Evolutionary conservation across 1,139 yeast genomes (phyloP).

Genomic region (Candida sanyaensis): DNA sequence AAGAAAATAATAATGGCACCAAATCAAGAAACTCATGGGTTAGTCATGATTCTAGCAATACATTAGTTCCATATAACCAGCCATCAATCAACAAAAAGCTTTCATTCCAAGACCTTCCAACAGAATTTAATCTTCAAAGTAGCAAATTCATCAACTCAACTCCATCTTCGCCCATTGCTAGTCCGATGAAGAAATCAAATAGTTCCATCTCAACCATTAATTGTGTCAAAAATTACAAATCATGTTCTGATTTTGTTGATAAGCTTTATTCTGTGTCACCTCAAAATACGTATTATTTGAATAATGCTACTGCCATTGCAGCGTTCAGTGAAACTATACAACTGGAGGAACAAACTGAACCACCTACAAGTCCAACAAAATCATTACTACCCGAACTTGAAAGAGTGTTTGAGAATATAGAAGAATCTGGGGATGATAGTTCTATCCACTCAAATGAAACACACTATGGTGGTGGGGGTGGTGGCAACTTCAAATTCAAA

Average conservation of each 20-base stretch:
- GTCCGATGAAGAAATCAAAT: conserved; percentile 9
- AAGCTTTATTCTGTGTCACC: conserved; percentile 44
- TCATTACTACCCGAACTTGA: conserved; percentile 9
- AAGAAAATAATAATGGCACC: background rate
- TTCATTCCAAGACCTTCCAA: conserved; percentile 13
- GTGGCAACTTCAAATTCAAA: conserved; percentile 26
- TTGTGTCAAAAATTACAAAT: conserved; percentile 16
- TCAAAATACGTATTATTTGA: conserved; percentile 37
- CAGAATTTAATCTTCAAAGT: conserved; percentile 10
- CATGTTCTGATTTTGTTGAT: conserved; percentile 34
- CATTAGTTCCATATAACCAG: conserved; percentile 6
- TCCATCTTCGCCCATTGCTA: background rate
- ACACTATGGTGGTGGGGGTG: conserved; percentile 28
- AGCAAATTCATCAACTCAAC: background rate
- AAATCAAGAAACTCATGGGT: conserved; percentile 11
- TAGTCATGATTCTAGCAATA: conserved; percentile 14
- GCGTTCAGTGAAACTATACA: conserved; percentile 13
- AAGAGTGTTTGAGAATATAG: conserved; percentile 11
- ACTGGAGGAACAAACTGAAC: background rate
- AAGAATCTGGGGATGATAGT: conserved; percentile 6
- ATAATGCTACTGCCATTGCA: conserved; percentile 34
- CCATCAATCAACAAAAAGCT: conserved; percentile 7
- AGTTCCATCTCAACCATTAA: conserved; percentile 1
- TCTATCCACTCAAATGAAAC: conserved; percentile 16
- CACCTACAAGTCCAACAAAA: conserved; percentile 2